Evolutionary conservation across 2,329 filamentous ascomycete genomes (phyloP).

Genomic region (Colletotrichum sp.): DNA sequence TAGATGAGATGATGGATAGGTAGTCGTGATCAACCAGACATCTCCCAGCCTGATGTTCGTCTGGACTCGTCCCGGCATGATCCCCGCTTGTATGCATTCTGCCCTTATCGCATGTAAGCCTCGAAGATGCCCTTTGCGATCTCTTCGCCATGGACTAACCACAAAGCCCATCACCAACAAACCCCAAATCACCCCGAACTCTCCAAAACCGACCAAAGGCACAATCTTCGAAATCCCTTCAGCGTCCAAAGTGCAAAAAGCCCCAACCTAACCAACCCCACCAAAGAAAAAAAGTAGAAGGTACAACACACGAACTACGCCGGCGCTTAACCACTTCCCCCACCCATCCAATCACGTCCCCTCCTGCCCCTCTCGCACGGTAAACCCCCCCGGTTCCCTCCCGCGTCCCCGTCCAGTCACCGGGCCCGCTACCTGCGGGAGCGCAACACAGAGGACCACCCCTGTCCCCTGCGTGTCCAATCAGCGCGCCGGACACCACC

Average conservation of each 20-base stretch:
- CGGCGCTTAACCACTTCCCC: neutral
- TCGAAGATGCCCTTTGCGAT: neutral
- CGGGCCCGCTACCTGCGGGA: neutral
- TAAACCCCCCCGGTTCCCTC: neutral
- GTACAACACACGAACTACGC: neutral
- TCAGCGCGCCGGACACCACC: neutral
- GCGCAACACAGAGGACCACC: neutral
- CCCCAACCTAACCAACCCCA: neutral
- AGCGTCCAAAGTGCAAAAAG: neutral
- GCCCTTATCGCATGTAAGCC: too few species aligned
- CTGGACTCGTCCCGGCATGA: neutral
- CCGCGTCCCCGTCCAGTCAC: neutral
- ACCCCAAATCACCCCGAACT: fast-evolving
- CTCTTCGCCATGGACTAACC: neutral
- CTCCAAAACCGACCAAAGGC: neutral
- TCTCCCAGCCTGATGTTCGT: neutral
- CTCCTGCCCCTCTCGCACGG: neutral
- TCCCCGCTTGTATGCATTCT: too few species aligned
- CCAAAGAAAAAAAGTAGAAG: neutral
- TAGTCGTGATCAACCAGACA: neutral
- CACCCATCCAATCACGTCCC: neutral
- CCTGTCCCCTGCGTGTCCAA: fast-evolving
- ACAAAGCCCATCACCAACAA: neutral
- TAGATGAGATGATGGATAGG: neutral
- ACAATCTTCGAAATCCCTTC: neutral